A percentile compares a stretch with the other conserved stretches of the same genome.
These are phyloP conservation scores for Eutrema yunnanense DNA, from an alignment of 345 rosid genomes.

Conservation along the genomic window DNA sequence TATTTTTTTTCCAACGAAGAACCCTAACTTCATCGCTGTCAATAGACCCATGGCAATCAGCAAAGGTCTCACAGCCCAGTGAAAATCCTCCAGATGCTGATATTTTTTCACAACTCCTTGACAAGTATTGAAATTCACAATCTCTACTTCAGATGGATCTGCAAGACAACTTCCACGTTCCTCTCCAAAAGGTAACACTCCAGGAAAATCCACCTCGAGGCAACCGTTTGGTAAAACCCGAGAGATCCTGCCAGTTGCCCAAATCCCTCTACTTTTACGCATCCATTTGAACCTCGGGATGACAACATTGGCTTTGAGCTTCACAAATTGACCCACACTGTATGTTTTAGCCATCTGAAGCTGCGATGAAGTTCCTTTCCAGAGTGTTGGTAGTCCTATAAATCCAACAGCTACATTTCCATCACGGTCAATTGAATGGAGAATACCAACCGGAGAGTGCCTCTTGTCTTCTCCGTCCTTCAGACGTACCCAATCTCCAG, in stretches of 20 bases:
- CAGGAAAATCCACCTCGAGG: conserved; percentile 72
- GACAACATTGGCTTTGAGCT: conserved; percentile 52
- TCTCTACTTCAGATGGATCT: conserved; percentile 86
- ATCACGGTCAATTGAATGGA: conserved; percentile 65
- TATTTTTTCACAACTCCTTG: conserved; percentile 61
- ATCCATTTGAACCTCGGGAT: conserved; percentile 91
- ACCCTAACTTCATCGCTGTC: conserved; percentile 60
- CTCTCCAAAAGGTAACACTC: conserved; percentile 54
- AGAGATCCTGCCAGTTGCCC: conserved; percentile 83
- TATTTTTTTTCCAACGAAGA: conserved; percentile 43
- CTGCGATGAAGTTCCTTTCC: conserved; percentile 72
- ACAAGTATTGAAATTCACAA: conserved; percentile 54
- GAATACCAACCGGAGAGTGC: conserved; percentile 76
- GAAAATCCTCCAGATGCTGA: conserved; percentile 90
- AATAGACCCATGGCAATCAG: conserved; percentile 62
- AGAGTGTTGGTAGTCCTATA: conserved; percentile 65
- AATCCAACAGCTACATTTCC: conserved; percentile 71
- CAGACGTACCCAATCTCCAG: conserved; percentile 90
- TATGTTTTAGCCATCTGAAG: conserved; percentile 83
- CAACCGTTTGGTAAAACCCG: conserved; percentile 74
- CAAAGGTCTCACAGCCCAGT: conserved; percentile 90
- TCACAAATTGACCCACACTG: conserved; percentile 71
- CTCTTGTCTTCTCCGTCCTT: conserved; percentile 56
- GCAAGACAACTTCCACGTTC: conserved; percentile 51
- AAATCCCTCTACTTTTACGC: conserved; percentile 40